phyloP scores from a whole-genome alignment of 2,329 filamentous ascomycete species.

The Talaromyces sp. region DNA sequence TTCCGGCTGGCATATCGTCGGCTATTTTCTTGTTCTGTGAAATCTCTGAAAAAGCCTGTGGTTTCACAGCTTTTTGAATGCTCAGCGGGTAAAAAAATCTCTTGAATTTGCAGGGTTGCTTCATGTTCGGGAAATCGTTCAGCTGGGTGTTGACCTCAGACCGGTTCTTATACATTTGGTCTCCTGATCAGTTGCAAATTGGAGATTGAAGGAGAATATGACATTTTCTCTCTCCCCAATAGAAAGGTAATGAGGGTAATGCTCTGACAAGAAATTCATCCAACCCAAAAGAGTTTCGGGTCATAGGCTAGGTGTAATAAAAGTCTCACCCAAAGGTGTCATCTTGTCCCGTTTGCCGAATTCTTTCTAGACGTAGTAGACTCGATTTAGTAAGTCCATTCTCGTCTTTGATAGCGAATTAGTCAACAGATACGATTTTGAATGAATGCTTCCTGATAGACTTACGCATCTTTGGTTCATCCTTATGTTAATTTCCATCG shows the following conservation, averaged over 20 bases:
- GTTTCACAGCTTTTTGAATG: background rate
- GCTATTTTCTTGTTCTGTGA: too few relatives aligned
- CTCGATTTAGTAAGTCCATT: background rate
- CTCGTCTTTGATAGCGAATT: background rate
- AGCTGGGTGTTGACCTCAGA: background rate
- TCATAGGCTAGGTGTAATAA: too few relatives aligned
- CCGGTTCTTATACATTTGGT: background rate
- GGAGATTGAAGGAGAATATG: background rate
- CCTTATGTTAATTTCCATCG: too few relatives aligned
- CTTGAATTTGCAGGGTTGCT: background rate
- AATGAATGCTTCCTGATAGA: background rate
- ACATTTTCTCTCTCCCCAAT: too few relatives aligned
- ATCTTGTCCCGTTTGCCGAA: too few relatives aligned
- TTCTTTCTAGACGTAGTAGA: background rate
- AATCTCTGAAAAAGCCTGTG: background rate
- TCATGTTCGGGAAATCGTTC: background rate
- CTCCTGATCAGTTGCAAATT: background rate
- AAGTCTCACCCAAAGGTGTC: too few relatives aligned
- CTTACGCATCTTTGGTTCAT: background rate
- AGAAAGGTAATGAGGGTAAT: too few relatives aligned
- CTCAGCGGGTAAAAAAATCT: background rate
- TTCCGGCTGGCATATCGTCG: too few relatives aligned
- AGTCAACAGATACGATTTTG: background rate
- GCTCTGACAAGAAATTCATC: too few relatives aligned
- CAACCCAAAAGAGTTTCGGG: too few relatives aligned